Evolutionary conservation across 192 early-diverging fungal genomes (phyloP).

Genomic region (Linnemannia hyalina): DNA sequence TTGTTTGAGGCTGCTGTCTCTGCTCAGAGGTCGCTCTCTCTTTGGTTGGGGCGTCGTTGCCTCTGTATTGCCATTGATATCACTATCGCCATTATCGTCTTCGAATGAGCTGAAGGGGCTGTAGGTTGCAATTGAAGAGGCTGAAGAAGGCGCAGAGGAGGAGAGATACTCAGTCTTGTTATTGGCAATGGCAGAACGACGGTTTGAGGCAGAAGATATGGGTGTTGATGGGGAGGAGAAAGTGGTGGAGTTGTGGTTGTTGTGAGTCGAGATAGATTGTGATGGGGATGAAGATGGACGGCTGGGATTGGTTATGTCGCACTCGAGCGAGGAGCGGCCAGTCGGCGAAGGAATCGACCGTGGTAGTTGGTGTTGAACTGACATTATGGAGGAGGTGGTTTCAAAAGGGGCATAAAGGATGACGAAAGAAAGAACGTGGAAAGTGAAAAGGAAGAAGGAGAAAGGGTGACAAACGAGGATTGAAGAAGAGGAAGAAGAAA

Average conservation of each 20-base stretch:
- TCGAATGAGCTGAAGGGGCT: constrained; percentile 1
- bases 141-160: constrained; percentile 16
- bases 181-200: no score
- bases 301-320: neutral
- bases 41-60: neutral
- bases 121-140: neutral
- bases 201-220: no score
- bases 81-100: neutral
- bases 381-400: neutral
- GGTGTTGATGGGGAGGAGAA: no score
- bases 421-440: neutral
- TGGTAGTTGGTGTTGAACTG: neutral
- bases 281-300: constrained; percentile 1
- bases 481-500: neutral
- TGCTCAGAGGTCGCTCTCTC: neutral
- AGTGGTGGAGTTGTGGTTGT: neutral
- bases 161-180: neutral
- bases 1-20: neutral
- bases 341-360: constrained; percentile 10
- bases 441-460: neutral
- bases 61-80: neutral
- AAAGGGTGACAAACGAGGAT: neutral
- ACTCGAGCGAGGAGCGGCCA: constrained; percentile 26
- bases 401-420: neutral
- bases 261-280: neutral